Evolutionary conservation across 768 basidiomycete species (phyloP).

Genomic region (Tulasnella sp.): DNA sequence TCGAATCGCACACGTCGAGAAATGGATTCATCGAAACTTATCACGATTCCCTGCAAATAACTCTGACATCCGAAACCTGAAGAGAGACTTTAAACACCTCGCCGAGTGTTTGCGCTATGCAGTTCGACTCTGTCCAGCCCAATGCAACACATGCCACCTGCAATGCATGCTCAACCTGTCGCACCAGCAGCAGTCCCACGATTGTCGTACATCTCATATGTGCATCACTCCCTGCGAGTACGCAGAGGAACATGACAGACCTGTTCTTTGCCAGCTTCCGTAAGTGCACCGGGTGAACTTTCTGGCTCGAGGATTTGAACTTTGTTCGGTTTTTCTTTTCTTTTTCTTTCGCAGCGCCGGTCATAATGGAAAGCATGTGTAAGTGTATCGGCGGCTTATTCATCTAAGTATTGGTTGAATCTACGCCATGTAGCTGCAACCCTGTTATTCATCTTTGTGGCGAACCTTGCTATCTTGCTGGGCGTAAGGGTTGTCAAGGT

Average conservation of each 20-base stretch:
- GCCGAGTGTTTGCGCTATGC: conserved; percentile 53
- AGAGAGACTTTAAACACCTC: conserved; percentile 50
- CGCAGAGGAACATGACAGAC: conserved; percentile 44
- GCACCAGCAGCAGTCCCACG: conserved; percentile 52
- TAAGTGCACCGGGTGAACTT: conserved; percentile 42
- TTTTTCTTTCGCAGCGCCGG: no score
- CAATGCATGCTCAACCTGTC: conserved; percentile 52
- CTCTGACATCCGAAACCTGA: conserved; percentile 53
- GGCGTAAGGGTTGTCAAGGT: conserved; percentile 56
- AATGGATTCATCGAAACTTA: conserved; percentile 58
- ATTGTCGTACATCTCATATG: conserved; percentile 56
- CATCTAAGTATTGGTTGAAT: no score
- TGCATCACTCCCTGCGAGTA: conserved; percentile 55
- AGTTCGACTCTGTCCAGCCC: conserved; percentile 55
- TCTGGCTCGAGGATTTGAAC: neutral
- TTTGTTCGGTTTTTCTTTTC: neutral
- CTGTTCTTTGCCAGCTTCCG: conserved; percentile 51
- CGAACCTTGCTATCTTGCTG: conserved; percentile 51
- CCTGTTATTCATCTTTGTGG: conserved; percentile 60
- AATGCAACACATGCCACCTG: conserved; percentile 56
- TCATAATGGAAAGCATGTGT: conserved; percentile 61
- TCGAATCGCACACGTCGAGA: conserved; percentile 53
- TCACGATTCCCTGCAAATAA: conserved; percentile 52
- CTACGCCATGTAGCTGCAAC: conserved; percentile 51
- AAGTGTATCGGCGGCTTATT: conserved; percentile 37